Base-by-base conservation (phyloP, 805 yeast genomes). In the Candida broadrunensis region DNA sequence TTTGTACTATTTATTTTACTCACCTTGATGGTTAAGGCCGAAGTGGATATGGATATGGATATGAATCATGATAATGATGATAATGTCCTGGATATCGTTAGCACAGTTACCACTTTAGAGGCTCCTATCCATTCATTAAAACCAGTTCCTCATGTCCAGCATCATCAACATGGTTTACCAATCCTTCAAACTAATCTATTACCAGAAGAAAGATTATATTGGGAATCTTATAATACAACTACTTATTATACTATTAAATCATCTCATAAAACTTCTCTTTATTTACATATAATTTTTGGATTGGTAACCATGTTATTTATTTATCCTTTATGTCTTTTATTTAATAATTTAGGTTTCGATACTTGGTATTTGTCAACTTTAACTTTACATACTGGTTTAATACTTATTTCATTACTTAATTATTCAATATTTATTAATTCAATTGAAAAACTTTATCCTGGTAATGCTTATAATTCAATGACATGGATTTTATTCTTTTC, bases 151-250 rank as follows among this genome's bases (percentile, higher is more conserved):
- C 75, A 70, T 46, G 60, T 54, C 8, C 37, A 44, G 52, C 53
- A 56, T 13, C 70, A 79, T 54, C 56, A 61, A 36, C 96, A 88
- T 54, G 95, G 95, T 0, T 54, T 77, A 48, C 90, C 95, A 1
- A 86, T 90, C 33, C 68, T 89, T 35, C 66, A 80, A 20, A 83
- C 85, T 2, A 54, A 77, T 15, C 71, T 90, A 36, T 72, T 81
- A 14, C 83, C 90, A 0, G 85, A 80, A 34, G 96, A 89, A 60
- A 67, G 80, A 41, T 57, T 72, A 20, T 90, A 75, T 61, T 90
- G 97, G 97, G 81, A 80, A 36, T 57, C 62, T 19, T 90, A 89
- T 62, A 80, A 85, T 54, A 80, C 95, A 12, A 83, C 91, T 1
- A 81, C 88, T 3, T 89, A 74, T 58, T 80, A 87, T 63, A 80